Conservation (phyloP, 2,329 filamentous ascomycete species). For the Hypoxylon sp. region DNA sequence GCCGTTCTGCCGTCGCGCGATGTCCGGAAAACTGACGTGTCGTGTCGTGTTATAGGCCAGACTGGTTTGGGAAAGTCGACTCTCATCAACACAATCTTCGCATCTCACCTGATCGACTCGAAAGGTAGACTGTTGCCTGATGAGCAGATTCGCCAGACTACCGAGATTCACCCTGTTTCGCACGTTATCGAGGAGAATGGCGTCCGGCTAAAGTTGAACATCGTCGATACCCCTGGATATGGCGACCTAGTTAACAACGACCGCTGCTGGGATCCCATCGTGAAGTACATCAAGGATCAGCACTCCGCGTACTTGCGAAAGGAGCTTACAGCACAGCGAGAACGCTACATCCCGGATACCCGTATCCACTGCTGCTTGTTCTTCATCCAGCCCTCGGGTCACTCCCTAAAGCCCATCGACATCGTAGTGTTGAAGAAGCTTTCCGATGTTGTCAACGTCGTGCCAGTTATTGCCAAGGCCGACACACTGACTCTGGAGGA, state of each 20-base stretch:
- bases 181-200: conserved; percentile 99
- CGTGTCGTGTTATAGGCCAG: conserved; percentile 76
- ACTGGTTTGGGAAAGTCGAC: conserved; percentile 99
- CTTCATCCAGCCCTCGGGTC: conserved; percentile 98
- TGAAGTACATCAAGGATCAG: conserved; percentile 99
- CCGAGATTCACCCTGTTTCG: conserved; percentile 97
- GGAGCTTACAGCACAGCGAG: conserved; percentile 98
- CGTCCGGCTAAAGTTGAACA: conserved; percentile 96
- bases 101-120: conserved; percentile 98
- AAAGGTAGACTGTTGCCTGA: conserved; percentile 95
- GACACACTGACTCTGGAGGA: conserved; percentile 97
- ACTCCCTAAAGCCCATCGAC: conserved; percentile 98
- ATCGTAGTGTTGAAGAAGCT: conserved; percentile 99
- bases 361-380: conserved; percentile 99
- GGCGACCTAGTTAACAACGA: conserved; percentile 99
- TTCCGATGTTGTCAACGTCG: conserved; percentile 98
- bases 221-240: conserved; percentile 98
- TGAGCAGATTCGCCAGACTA: conserved; percentile 94
- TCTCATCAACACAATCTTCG: conserved; percentile 99
- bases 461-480: conserved; percentile 98
- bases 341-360: conserved; percentile 99
- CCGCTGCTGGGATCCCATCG: conserved; percentile 99
- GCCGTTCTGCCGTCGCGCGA: conserved; percentile 10
- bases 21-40: conserved; percentile 53
- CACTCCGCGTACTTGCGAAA: conserved; percentile 99